Percentiles rank a stretch among this genome's conserved stretches.
phyloP scores from a whole-genome alignment of 306 rosid genomes.

The Cucumis hystrix region DNA sequence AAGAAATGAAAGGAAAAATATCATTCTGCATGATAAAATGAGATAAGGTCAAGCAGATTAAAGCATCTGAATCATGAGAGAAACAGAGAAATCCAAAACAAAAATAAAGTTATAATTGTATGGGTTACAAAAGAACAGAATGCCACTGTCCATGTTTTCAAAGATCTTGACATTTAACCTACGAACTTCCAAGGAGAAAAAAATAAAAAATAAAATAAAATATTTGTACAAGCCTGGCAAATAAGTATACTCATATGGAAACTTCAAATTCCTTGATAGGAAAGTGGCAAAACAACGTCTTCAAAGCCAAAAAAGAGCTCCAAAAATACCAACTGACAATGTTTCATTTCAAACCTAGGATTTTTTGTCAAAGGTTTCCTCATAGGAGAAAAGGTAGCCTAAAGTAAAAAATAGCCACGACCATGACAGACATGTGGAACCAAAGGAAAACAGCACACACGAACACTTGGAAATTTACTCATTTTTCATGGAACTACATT shows the following conservation, averaged over 20 bases:
- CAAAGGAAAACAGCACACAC: background rate
- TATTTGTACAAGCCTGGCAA: background rate
- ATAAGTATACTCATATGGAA: background rate
- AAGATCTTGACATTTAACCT: background rate
- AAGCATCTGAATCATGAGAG: background rate
- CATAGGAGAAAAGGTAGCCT: background rate
- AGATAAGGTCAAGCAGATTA: slow-evolving; percentile 38
- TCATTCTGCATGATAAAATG: slow-evolving; percentile 48
- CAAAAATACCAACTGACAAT: background rate
- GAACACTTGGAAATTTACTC: background rate
- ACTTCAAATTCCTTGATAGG: background rate
- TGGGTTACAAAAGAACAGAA: background rate
- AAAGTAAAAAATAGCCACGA: background rate
- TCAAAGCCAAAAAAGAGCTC: background rate
- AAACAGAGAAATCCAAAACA: background rate
- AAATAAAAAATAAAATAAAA: no score
- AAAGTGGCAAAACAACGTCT: background rate
- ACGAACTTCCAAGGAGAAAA: background rate
- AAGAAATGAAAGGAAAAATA: slow-evolving; percentile 48
- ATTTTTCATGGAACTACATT: background rate
- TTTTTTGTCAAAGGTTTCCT: no score
- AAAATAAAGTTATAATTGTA: background rate
- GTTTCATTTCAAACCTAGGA: background rate
- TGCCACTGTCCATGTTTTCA: background rate
- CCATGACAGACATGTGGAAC: background rate